Evolutionary conservation across 2,329 filamentous ascomycete species (phyloP).

Genomic region (Rutstroemia sp.): DNA sequence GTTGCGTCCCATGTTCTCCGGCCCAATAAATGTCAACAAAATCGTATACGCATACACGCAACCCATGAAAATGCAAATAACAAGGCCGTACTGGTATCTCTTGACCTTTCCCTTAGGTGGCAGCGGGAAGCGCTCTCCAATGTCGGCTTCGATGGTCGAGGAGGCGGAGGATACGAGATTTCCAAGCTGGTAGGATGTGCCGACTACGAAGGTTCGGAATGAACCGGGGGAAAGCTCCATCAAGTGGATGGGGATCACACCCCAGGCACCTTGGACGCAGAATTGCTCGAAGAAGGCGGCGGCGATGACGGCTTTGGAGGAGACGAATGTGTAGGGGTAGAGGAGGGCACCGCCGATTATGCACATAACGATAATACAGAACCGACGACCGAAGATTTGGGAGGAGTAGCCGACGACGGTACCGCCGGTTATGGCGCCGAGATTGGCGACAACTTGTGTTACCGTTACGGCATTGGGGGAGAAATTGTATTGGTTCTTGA

Average conservation of each 20-base stretch:
- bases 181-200: conserved; percentile 66
- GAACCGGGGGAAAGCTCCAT: conserved; percentile 66
- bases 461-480: conserved; percentile 46
- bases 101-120: conserved; percentile 42
- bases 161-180: conserved; percentile 69
- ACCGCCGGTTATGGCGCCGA: conserved; percentile 64
- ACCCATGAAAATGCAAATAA: conserved; percentile 87
- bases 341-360: conserved; percentile 66
- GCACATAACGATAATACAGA: conserved; percentile 60
- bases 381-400: conserved; percentile 61
- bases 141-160: conserved; percentile 70
- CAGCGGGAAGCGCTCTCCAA: conserved; percentile 69
- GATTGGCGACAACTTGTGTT: conserved; percentile 64
- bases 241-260: conserved; percentile 64
- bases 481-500: conserved; percentile 46
- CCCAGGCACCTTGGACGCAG: conserved; percentile 71
- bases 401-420: conserved; percentile 59
- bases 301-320: conserved; percentile 58
- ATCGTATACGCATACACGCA: conserved; percentile 21
- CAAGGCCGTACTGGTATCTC: conserved; percentile 70
- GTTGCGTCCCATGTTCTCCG: conserved; percentile 1
- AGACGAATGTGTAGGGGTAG: conserved; percentile 74
- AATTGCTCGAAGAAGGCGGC: conserved; percentile 81
- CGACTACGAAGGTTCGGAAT: conserved; percentile 64
- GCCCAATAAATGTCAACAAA: conserved; percentile 7